These are phyloP conservation scores for Triglochin maritima DNA, from an alignment of 106 monocot genomes.

Conservation along the genomic window DNA sequence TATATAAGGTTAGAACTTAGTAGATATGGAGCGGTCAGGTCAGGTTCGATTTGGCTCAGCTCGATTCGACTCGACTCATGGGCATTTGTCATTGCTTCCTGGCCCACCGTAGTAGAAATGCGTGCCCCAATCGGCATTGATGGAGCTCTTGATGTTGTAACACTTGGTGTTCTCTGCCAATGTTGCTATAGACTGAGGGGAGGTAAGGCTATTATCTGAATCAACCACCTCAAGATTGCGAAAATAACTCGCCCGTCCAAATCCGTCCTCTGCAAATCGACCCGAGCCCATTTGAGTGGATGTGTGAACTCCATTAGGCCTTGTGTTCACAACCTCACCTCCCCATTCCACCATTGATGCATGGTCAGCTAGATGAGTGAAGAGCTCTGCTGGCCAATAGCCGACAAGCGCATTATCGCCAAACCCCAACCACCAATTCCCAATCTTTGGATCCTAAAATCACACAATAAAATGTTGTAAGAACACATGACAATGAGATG, in stretches of 20 bases:
- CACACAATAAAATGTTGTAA: no score
- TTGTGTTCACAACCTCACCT: slow-evolving; percentile 85
- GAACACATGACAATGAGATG: no score
- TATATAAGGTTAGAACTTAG: background rate
- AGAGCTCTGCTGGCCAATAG: slow-evolving; percentile 96
- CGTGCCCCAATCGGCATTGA: slow-evolving; percentile 59
- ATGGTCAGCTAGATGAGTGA: slow-evolving; percentile 81
- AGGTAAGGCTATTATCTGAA: slow-evolving; percentile 69
- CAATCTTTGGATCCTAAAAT: slow-evolving; percentile 66
- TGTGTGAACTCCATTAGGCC: slow-evolving; percentile 53
- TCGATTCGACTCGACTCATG: slow-evolving; percentile 7
- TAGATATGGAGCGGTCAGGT: background rate
- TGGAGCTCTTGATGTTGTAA: slow-evolving; percentile 68
- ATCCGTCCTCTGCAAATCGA: slow-evolving; percentile 66
- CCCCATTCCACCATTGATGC: slow-evolving; percentile 98
- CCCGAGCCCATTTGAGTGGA: slow-evolving; percentile 95
- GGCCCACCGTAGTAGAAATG: slow-evolving; percentile 96
- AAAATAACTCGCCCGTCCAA: slow-evolving; percentile 70
- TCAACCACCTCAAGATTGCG: slow-evolving; percentile 85
- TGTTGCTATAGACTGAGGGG: slow-evolving; percentile 43
- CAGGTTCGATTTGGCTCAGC: background rate
- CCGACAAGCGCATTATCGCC: slow-evolving; percentile 68
- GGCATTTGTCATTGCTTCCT: slow-evolving; percentile 64
- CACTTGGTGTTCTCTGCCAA: slow-evolving; percentile 78
- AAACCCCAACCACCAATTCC: slow-evolving; percentile 98